Evolutionary conservation across 306 rosid genomes (phyloP).

Genomic region (Mimosa bimucronata): DNA sequence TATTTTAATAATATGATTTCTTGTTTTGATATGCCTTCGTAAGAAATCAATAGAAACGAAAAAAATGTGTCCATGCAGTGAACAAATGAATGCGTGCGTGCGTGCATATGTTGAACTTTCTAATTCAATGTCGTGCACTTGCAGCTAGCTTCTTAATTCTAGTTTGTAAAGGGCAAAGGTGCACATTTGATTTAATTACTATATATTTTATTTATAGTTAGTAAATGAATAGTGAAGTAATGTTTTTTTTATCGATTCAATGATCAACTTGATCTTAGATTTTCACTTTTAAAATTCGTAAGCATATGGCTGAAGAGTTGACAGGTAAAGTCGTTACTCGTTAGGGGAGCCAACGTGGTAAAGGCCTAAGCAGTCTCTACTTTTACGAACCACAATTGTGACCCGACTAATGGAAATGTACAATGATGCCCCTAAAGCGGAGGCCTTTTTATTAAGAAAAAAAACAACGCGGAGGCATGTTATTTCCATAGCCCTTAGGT

Average conservation of each 20-base stretch:
- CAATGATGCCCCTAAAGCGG: constrained; percentile 37
- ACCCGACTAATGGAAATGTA: background rate
- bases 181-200: too few species aligned
- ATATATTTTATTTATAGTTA: too few species aligned
- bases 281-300: background rate
- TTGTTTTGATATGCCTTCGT: background rate
- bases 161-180: background rate
- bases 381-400: constrained; percentile 44
- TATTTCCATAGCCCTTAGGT: background rate
- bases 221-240: too few species aligned
- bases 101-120: background rate
- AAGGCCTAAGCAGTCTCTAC: constrained; percentile 45
- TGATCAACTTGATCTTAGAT: background rate
- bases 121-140: background rate
- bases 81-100: background rate
- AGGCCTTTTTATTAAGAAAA: too few species aligned
- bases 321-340: constrained; percentile 71
- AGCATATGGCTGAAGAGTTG: constrained; percentile 22
- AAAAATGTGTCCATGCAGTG: background rate
- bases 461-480: constrained; percentile 8
- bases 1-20: background rate
- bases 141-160: background rate
- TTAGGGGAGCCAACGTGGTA: constrained; percentile 41
- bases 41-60: background rate
- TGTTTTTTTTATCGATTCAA: background rate